Evolutionary conservation across 1,284 basidiomycete species (phyloP).

Genomic region (Marasmius sp.): DNA sequence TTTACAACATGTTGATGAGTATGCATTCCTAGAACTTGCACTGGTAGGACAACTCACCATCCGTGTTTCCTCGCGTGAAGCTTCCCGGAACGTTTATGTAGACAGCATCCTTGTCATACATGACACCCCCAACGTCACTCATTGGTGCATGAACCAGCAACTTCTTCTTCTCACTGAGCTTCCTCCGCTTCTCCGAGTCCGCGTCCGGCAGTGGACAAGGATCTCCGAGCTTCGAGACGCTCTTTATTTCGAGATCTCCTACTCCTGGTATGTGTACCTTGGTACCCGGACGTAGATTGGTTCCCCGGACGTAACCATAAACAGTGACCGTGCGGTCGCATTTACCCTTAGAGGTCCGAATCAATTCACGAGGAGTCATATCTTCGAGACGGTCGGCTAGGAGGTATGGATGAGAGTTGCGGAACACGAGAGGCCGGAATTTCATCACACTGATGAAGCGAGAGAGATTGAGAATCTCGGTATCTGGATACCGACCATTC

Average conservation of each 20-base stretch:
- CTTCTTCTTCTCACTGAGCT: conserved; percentile 94
- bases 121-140: conserved; percentile 96
- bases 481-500: conserved; percentile 97
- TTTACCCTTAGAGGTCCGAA: conserved; percentile 80
- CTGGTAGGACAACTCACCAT: conserved; percentile 41
- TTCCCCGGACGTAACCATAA: conserved; percentile 94
- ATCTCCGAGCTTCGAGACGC: conserved; percentile 79
- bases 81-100: conserved; percentile 97
- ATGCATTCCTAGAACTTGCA: background rate
- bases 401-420: conserved; percentile 94
- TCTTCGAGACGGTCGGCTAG: conserved; percentile 97
- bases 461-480: conserved; percentile 93
- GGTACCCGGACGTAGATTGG: conserved; percentile 80
- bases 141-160: conserved; percentile 94
- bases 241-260: conserved; percentile 81
- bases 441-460: conserved; percentile 99
- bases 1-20: conserved; percentile 14
- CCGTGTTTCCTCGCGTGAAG: conserved; percentile 74
- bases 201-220: conserved; percentile 94
- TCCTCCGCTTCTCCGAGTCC: conserved; percentile 90
- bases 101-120: conserved; percentile 98
- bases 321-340: conserved; percentile 89
- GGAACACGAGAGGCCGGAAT: conserved; percentile 95
- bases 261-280: conserved; percentile 96
- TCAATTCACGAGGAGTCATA: conserved; percentile 84